These are phyloP conservation scores for Nitzschia palea DNA, from an alignment of 108 stramenopile species.

Conservation along the genomic window DNA sequence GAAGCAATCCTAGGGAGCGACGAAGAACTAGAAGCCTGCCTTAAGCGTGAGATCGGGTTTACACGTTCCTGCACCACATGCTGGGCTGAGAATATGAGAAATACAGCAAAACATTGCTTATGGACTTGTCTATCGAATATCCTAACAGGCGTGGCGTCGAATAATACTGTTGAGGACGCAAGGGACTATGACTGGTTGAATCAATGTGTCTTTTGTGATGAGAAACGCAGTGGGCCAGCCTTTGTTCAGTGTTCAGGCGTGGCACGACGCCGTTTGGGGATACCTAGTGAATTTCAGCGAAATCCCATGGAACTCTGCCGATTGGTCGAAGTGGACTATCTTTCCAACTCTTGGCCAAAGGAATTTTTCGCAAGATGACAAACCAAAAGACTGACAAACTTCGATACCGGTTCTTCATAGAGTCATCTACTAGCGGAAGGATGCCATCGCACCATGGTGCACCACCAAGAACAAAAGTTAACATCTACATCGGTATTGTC, in stretches of 20 bases:
- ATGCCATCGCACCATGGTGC: no score
- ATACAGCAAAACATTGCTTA: slow-evolving; percentile 15
- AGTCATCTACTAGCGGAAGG: no score
- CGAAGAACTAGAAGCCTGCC: slow-evolving; percentile 23
- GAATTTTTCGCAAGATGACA: not conserved
- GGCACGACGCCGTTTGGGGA: slow-evolving; percentile 40
- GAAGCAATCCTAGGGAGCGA: slow-evolving; percentile 24
- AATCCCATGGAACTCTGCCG: slow-evolving; percentile 21
- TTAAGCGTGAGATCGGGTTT: slow-evolving; percentile 44
- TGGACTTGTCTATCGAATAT: slow-evolving; percentile 19
- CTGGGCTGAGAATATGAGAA: slow-evolving; percentile 47
- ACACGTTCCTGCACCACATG: slow-evolving; percentile 31
- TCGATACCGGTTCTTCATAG: no score
- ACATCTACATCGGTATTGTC: no score
- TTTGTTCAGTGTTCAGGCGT: slow-evolving; percentile 45
- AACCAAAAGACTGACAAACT: no score
- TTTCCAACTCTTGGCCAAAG: not conserved
- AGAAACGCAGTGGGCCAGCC: slow-evolving; percentile 39
- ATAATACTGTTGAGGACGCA: slow-evolving; percentile 33
- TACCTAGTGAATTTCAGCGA: slow-evolving; percentile 40
- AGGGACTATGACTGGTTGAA: slow-evolving; percentile 30
- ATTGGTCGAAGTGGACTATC: slow-evolving; percentile 23
- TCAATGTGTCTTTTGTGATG: slow-evolving; percentile 43
- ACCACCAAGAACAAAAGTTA: no score
- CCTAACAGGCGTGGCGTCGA: slow-evolving; percentile 18